These are phyloP conservation scores for Boletus reticuloceps DNA, from an alignment of 768 basidiomycete genomes.

Conservation along the genomic window DNA sequence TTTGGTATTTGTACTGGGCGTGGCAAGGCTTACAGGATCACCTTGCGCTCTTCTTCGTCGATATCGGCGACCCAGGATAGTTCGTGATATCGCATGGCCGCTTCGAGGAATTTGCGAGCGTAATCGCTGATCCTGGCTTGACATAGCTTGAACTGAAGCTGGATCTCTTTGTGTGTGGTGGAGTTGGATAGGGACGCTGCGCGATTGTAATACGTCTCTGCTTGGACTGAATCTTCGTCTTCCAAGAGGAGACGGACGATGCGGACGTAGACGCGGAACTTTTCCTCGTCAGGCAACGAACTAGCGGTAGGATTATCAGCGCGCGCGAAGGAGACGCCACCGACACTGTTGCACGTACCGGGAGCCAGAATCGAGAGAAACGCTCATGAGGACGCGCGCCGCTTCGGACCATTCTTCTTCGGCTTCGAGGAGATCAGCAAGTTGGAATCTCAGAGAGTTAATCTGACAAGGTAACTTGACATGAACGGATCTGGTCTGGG, in stretches of 20 bases:
- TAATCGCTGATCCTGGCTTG: slow-evolving; percentile 96
- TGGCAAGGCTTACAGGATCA: slow-evolving; percentile 74
- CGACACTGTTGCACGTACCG: slow-evolving; percentile 47
- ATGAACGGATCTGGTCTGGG: neutral
- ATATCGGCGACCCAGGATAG: slow-evolving; percentile 88
- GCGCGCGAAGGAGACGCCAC: neutral
- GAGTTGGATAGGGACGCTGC: slow-evolving; percentile 87
- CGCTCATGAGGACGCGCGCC: slow-evolving; percentile 87
- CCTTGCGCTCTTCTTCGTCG: slow-evolving; percentile 88
- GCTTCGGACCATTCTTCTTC: slow-evolving; percentile 96
- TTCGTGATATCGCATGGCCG: slow-evolving; percentile 92
- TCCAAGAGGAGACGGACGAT: slow-evolving; percentile 93
- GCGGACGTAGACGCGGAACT: slow-evolving; percentile 86
- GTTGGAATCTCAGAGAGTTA: slow-evolving; percentile 77
- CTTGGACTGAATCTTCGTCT: slow-evolving; percentile 94
- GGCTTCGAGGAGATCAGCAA: slow-evolving; percentile 84
- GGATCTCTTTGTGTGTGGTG: slow-evolving; percentile 72
- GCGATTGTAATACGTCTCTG: slow-evolving; percentile 97
- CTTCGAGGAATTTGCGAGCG: slow-evolving; percentile 89
- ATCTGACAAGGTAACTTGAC: slow-evolving; percentile 52
- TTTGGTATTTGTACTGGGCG: too few relatives aligned
- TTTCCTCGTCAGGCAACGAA: slow-evolving; percentile 75
- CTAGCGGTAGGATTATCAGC: slow-evolving; percentile 31
- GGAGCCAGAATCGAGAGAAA: slow-evolving; percentile 86
- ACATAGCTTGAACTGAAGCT: slow-evolving; percentile 84